A percentile compares a stretch with the other conserved stretches of the same genome.
Conservation (phyloP, 306 rosid species). For the Trifolium repens region DNA sequence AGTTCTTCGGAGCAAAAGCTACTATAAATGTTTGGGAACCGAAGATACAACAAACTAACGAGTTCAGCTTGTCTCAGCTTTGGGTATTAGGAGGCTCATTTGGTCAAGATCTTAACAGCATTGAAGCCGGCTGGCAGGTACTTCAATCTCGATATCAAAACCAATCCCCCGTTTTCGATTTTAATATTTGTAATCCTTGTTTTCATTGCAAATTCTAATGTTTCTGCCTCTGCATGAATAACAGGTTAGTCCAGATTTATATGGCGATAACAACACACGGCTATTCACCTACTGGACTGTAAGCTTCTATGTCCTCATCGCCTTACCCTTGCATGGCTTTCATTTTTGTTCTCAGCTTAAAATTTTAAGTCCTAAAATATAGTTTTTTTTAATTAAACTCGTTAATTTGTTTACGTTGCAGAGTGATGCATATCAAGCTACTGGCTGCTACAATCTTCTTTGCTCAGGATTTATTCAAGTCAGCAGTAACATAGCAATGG, state of each 20-base stretch:
- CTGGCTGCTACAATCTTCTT: constrained; percentile 99
- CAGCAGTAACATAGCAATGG: constrained; percentile 90
- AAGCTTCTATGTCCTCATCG: constrained; percentile 35
- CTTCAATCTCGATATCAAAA: not conserved
- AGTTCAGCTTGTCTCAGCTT: constrained; percentile 97
- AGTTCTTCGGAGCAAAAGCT: constrained; percentile 94
- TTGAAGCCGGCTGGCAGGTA: constrained; percentile 99
- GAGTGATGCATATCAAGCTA: constrained; percentile 99
- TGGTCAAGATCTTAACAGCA: constrained; percentile 98
- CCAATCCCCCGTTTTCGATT: not conserved
- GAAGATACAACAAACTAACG: constrained; percentile 88
- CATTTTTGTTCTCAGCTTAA: not conserved
- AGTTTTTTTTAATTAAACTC: not conserved
- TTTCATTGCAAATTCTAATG: constrained; percentile 16
- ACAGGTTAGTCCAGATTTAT: constrained; percentile 96
- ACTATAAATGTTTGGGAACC: constrained; percentile 99
- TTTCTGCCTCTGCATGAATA: constrained; percentile 16
- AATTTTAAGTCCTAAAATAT: not conserved
- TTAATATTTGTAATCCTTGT: not conserved
- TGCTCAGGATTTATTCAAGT: constrained; percentile 98
- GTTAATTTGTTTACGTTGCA: constrained; percentile 31
- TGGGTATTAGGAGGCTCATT: constrained; percentile 97
- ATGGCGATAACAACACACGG: constrained; percentile 94
- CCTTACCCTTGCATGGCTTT: not conserved
- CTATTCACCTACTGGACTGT: constrained; percentile 99